These are phyloP conservation scores for Taiozyma sp. DNA, from an alignment of 1,139 yeast genomes.

Conservation along the genomic window DNA sequence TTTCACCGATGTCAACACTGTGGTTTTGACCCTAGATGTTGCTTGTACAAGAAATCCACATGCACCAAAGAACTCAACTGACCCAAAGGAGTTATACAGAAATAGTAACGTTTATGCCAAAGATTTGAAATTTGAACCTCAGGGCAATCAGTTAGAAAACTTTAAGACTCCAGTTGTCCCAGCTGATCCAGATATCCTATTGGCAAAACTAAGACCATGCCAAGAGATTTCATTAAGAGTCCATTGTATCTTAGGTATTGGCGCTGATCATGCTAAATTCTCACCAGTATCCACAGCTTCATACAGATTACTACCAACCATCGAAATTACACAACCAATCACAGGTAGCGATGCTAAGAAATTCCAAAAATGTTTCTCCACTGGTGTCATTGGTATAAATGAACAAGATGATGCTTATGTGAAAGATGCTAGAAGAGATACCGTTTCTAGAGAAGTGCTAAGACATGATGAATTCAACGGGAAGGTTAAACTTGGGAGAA, in stretches of 20 bases:
- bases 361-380: constrained; percentile 86
- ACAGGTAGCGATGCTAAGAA: constrained; percentile 70
- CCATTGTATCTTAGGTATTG: constrained; percentile 88
- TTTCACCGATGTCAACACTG: constrained; percentile 82
- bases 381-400: constrained; percentile 83
- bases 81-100: constrained; percentile 77
- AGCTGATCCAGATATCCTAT: constrained; percentile 78
- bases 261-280: constrained; percentile 94
- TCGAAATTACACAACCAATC: constrained; percentile 71
- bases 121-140: constrained; percentile 87
- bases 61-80: constrained; percentile 73
- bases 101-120: constrained; percentile 85
- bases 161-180: constrained; percentile 71
- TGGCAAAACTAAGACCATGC: constrained; percentile 94
- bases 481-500: constrained; percentile 86
- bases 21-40: constrained; percentile 76
- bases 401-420: constrained; percentile 70
- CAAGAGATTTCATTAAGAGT: constrained; percentile 90
- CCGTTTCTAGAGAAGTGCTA: constrained; percentile 93
- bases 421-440: constrained; percentile 85
- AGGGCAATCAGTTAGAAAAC: constrained; percentile 73
- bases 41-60: constrained; percentile 81
- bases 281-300: constrained; percentile 97
- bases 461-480: constrained; percentile 89
- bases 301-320: constrained; percentile 91